Evolutionary conservation across 768 basidiomycete genomes (phyloP), one percentile per base, ranked within the genome.

Genomic region (Podaxis mareebaensis): DNA sequence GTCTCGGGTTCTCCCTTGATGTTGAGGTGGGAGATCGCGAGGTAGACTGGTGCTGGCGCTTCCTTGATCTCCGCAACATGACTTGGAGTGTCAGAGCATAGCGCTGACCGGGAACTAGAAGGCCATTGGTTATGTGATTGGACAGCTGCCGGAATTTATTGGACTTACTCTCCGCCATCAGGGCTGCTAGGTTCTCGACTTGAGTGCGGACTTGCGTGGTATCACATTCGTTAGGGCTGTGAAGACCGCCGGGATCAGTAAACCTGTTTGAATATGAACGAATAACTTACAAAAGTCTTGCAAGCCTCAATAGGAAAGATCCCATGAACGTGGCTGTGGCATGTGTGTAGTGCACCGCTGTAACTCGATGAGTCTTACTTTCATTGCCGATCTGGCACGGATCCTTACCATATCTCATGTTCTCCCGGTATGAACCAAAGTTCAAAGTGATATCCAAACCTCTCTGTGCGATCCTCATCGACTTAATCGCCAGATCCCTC

Each of bases 271-370:
- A n/a, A 56, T 38, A 33, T 51, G 53, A 0, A 38, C 38, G 58
- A 38, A 20, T 5, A 10, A 59, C 20, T 76, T 71, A 94, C 92
- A 97, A 96, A 44, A 98, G 81, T 26, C 95, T 86, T 40, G 89
- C 87, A 53, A 97, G 79, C 36, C 95, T 89, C 54, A 98, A 81
- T 64, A 96, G 80, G 74, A 98, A 91, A 3, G 93, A 93, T 12
- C 95, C 95, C 22, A 92, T 85, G 76, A 98, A 98, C 0, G 95
- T 96, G 4, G 95, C 95, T 30, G 93, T 93, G 46, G 93, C 92
- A 71, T 98, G 95, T 13, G 91, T 91, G 69, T 92, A 91, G 71
- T 93, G 89, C n/a, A 95, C 91, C 15, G 93, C 92, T 93, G 61
- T 49, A 44, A 56, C 51, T 30, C 11, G 51, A 58, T 68, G 51